phyloP scores from a whole-genome alignment of 805 yeast species.

The Kurtzmaniella fragi region DNA sequence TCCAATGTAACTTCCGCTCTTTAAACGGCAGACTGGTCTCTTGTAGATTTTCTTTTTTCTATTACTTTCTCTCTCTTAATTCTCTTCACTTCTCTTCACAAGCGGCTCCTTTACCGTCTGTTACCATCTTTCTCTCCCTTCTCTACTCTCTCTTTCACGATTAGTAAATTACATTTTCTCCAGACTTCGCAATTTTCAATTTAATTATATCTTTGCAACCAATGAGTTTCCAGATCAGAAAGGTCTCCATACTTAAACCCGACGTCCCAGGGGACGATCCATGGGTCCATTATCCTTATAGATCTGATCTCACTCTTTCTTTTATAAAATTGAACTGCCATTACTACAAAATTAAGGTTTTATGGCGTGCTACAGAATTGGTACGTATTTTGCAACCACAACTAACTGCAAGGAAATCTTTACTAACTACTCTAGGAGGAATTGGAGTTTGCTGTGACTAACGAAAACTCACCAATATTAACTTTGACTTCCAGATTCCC shows the following conservation, averaged over 20 bases:
- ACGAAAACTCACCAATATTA: background rate
- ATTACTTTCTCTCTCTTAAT: too few species aligned
- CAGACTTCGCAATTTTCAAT: too few species aligned
- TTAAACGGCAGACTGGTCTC: too few species aligned
- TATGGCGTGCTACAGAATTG: conserved; percentile 17
- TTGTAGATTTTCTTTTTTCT: too few species aligned
- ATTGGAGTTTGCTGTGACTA: conserved; percentile 1
- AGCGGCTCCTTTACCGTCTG: too few species aligned
- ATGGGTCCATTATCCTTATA: conserved; percentile 30
- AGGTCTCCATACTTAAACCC: background rate
- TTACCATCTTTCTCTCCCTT: too few species aligned
- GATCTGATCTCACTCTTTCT: conserved; percentile 17
- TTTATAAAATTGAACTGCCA: conserved; percentile 7
- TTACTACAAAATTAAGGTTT: conserved; percentile 6
- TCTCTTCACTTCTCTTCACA: too few species aligned
- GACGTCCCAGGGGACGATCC: background rate
- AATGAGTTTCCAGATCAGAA: too few species aligned
- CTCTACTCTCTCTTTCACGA: too few species aligned
- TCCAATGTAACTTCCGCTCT: too few species aligned
- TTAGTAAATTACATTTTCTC: too few species aligned
- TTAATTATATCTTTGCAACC: too few species aligned
- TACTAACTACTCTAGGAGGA: conserved; percentile 12
- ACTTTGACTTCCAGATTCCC: conserved; percentile 20
- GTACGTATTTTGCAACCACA: conserved; percentile 9
- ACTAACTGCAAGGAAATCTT: conserved; percentile 1